Evolutionary conservation across 352 stramenopile species (phyloP).

Genomic region (Globisporangium megalacanthum): DNA sequence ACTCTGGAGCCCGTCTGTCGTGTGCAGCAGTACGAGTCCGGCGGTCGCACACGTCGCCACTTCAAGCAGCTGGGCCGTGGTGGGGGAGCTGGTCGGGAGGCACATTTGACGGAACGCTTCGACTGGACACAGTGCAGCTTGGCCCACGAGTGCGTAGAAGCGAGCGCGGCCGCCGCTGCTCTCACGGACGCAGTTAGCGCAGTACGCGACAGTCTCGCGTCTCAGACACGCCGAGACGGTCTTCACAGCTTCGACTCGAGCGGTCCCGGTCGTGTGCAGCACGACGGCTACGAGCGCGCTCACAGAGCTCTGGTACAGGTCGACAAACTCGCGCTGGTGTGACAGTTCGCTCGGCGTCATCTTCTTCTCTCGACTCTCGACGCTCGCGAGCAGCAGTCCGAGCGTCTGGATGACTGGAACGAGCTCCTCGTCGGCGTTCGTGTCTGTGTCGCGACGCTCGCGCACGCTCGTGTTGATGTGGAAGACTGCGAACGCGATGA

Average conservation of each 20-base stretch:
- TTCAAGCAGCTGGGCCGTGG: constrained; percentile 27
- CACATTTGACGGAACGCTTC: constrained; percentile 39
- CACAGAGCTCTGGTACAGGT: constrained; percentile 21
- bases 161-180: not conserved
- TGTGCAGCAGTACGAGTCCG: constrained; percentile 49
- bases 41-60: constrained; percentile 36
- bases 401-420: constrained; percentile 29
- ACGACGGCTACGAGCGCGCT: constrained; percentile 30
- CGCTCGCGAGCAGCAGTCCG: constrained; percentile 25
- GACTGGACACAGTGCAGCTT: constrained; percentile 35
- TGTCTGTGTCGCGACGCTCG: constrained; percentile 26
- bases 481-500: constrained; percentile 36
- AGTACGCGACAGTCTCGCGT: constrained; percentile 25
- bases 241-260: constrained; percentile 35
- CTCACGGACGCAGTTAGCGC: not conserved
- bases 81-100: constrained; percentile 22
- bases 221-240: constrained; percentile 36
- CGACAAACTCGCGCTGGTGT: constrained; percentile 1
- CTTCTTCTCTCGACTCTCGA: constrained; percentile 1
- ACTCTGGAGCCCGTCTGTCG: constrained; percentile 27
- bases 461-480: constrained; percentile 37
- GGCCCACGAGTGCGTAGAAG: constrained; percentile 23
- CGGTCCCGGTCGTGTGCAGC: constrained; percentile 23
- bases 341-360: not conserved
- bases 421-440: constrained; percentile 15